Conservation (phyloP, 2,329 filamentous ascomycete species). For the Neospermospora avenae region DNA sequence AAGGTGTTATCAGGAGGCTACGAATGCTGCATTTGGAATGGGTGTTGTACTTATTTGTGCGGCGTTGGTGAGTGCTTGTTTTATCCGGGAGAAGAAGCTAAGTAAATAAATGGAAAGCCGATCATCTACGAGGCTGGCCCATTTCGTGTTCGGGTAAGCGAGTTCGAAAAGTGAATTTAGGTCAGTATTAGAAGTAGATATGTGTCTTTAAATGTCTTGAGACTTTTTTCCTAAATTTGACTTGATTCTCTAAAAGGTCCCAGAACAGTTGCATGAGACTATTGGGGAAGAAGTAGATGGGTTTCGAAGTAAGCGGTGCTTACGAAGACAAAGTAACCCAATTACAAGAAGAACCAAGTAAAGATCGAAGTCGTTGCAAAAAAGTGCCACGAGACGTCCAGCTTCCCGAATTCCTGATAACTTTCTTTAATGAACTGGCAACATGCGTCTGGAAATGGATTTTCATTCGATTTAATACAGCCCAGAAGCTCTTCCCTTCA, state of each 20-base stretch:
- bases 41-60: conserved; percentile 37
- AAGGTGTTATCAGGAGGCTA: conserved; percentile 58
- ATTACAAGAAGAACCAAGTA: too few relatives aligned
- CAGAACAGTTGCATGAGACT: too few relatives aligned
- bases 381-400: background rate
- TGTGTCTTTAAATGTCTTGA: too few relatives aligned
- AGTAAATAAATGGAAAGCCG: conserved; percentile 21
- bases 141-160: too few relatives aligned
- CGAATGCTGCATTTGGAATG: conserved; percentile 42
- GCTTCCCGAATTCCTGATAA: background rate
- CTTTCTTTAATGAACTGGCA: background rate
- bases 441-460: background rate
- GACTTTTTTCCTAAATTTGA: too few relatives aligned
- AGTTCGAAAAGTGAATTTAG: too few relatives aligned
- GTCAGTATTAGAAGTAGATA: too few relatives aligned
- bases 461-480: background rate
- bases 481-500: background rate
- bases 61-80: conserved; percentile 43
- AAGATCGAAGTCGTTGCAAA: background rate
- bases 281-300: too few relatives aligned
- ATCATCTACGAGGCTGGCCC: too few relatives aligned
- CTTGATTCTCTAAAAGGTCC: too few relatives aligned
- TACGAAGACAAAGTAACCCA: too few relatives aligned
- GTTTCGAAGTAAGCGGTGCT: too few relatives aligned
- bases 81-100: conserved; percentile 56